Conservation (phyloP, 768 basidiomycete genomes). For the Galerina marginata region DNA sequence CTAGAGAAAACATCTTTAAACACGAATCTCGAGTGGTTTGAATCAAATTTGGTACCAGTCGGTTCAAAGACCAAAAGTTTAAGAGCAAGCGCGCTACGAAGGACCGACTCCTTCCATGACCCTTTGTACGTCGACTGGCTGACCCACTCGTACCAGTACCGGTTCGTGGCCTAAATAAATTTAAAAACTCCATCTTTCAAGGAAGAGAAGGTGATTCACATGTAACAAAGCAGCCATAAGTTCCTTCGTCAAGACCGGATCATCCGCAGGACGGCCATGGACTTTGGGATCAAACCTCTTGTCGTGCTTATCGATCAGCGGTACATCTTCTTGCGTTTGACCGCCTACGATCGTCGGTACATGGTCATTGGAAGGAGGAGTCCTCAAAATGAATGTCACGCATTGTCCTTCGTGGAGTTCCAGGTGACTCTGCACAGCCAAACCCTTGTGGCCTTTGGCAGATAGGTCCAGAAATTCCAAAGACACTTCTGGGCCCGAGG, state of each 20-base stretch:
- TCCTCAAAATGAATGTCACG: conserved; percentile 87
- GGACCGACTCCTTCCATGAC: conserved; percentile 94
- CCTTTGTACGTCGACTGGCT: conserved; percentile 88
- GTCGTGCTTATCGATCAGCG: not conserved
- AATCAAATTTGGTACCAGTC: conserved; percentile 53
- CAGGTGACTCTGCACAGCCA: conserved; percentile 62
- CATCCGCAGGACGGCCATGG: conserved; percentile 46
- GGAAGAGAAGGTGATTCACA: conserved; percentile 40
- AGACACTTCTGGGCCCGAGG: conserved; percentile 54
- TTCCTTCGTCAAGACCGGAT: conserved; percentile 76
- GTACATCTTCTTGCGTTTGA: not conserved
- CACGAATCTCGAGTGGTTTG: not conserved
- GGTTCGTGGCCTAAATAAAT: conserved; percentile 60
- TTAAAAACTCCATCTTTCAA: not conserved
- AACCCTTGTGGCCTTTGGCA: conserved; percentile 77
- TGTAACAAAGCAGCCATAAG: conserved; percentile 62
- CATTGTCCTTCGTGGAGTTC: conserved; percentile 82
- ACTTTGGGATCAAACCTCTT: not conserved
- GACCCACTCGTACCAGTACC: conserved; percentile 91
- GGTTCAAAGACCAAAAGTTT: conserved; percentile 95
- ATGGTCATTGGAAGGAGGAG: conserved; percentile 46
- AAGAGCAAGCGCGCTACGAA: conserved; percentile 90
- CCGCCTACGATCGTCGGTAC: not conserved
- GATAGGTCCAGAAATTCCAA: conserved; percentile 69
- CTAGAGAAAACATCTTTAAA: conserved; percentile 34